Evolutionary conservation across 352 stramenopile species (phyloP), one percentile per base, ranked within the genome.

Genomic region (Pythium plurisporium): DNA sequence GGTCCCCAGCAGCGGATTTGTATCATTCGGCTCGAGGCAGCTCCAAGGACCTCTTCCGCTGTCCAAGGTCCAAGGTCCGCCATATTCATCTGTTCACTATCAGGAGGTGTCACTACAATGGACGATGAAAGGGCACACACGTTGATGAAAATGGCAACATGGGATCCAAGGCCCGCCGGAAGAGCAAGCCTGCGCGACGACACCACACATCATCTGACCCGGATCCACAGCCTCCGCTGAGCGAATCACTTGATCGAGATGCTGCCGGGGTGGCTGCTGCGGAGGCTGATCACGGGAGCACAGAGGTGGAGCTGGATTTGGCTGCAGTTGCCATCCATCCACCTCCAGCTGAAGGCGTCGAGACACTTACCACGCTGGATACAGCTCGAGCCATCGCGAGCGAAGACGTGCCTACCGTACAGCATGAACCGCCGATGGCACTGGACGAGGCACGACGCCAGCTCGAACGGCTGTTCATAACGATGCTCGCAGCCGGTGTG

Each of bases 401-500:
- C 6, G 12, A 26, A 25, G n/a, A 25, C 17, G 1, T 20, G 4
- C 26, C 38, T 15, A 17, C 1, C n/a, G 7, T 12, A 36, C 22
- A 0, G 5, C 8, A 19, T n/a, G 43, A 50, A 9, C 34, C 31
- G 0, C 22, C 15, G 7, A 3, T 51, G 11, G 0, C 44, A n/a
- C 0, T 31, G 5, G 25, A 51, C 26, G 44, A 51, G 17, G 44
- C 44, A 0, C 29, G 27, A 12, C 44, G 19, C 15, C 27, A 40
- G 27, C 44, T 58, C 5, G 50, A 58, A 27, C 14, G 50, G 27
- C 50, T 58, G 11, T 48, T 48, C 25, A 25, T 58, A 8, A 27
- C 36, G 12, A 46, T 58, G 34, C 50, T 58, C 27, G 50, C 50
- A 15, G 50, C 36, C 2, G 19, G 47, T 0, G 12, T 44, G 31